Evolutionary conservation across 2,329 filamentous ascomycete species (phyloP), one percentile per base, ranked within the genome.

Genomic region (Botryotinia calthae): DNA sequence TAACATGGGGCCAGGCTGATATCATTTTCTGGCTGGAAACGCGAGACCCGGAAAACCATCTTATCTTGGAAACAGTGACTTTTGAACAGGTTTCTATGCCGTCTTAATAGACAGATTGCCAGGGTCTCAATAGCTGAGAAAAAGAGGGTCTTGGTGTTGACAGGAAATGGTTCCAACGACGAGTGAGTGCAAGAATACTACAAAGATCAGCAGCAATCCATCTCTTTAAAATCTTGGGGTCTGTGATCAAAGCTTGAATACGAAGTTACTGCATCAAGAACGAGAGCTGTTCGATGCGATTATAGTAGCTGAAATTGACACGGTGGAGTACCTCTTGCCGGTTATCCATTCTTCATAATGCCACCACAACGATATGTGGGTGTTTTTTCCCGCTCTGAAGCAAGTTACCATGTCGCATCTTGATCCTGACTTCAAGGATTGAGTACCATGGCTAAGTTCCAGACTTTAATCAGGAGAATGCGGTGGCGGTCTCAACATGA

Each of bases 241-340:
- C 16, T 42, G 10, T 22, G 37, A 9, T 16, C 9, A 40, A 67
- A 42, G 18, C 2, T 28, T 10, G 8, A 22, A 7, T 54, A 14
- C 9, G 25, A 56, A 14, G 34, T 9, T 10, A 28, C n/a, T 42
- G 34, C 8, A 44, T 65, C 6, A 40, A 54, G 9, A 9, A 65
- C n/a, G 22, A 71, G 46, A 25, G 64, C 31, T 72, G 28, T 31
- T 72, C 48, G 44, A 34, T 67, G 61, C 44, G 70, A 28, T 56
- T 66, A 31, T 67, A 48, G 8, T 71, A 22, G 8, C 16, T 70
- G 31, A 44, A 46, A 34, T 37, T 10, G 10, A 40, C 16, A 51
- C 18, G 14, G 31, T 31, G 51, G 28, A 56, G 9, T 4, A 42
- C 18, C 56, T 16, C 58, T 48, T 25, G 20, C 16, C 22, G 10